Evolutionary conservation across 768 basidiomycete genomes (phyloP), one percentile per base, ranked within the genome.

Genomic region (Pholiota conissans): DNA sequence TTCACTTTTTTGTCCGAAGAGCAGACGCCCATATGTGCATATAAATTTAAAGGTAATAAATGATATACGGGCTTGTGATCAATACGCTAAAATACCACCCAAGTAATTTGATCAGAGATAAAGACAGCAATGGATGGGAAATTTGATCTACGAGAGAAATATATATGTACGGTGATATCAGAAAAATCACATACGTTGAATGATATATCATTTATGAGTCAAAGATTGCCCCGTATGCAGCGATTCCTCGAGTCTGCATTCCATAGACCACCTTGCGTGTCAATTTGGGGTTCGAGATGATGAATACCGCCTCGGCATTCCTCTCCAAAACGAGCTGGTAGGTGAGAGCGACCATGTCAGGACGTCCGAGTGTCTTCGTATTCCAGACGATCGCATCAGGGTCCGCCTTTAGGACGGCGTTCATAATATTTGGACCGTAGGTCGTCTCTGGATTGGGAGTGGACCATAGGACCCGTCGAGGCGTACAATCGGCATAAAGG

Each of bases 221-320:
- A 58, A 73, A 78, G 34, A 78, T 78, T 27, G 75, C 72, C 4
- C 74, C 76, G 54, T 74, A 78, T 1, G 76, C 75, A 0, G 76
- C 71, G 14, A 78, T 70, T 18, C 75, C 75, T 49, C 75, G 63
- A 27, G 72, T 74, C 56, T 73, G 70, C 74, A 77, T 74, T 2
- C 71, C 74, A 49, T 74, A 77, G 0, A 77, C 73, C 10, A 77
- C 73, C 57, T 74, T 73, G 27, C 65, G 63, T 3, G 76, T 78
- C n/a, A 76, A 61, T 57, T 72, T 73, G 27, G 71, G 69, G 55
- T 77, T 78, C 0, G 75, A 78, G 30, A 76, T 77, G 47, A 78
- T 72, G 56, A 71, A 75, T 6, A 77, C 74, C 0, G 74, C 77
- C 61, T 78, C 77, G 0, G 76, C 74, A 6, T 76, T 63, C 49